Evolutionary conservation across 148 eudicot species (phyloP).

Genomic region (Hydrangea macrophylla): DNA sequence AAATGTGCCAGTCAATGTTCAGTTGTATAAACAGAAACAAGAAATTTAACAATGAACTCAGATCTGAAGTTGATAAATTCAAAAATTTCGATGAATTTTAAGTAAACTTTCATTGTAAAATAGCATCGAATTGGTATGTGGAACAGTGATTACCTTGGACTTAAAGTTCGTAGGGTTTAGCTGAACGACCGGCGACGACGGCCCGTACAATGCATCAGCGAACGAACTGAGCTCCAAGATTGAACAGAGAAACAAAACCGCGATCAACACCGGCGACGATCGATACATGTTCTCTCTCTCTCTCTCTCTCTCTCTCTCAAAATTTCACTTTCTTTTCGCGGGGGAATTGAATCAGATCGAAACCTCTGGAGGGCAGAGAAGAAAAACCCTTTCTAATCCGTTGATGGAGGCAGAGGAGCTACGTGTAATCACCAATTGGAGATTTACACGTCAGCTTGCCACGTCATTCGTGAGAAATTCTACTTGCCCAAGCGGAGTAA

Average conservation of each 20-base stretch:
- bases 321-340: background rate
- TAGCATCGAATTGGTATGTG: background rate
- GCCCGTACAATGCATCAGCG: slow-evolving; percentile 58
- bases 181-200: slow-evolving; percentile 86
- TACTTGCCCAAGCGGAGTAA: background rate
- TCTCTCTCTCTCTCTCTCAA: slow-evolving; percentile 12
- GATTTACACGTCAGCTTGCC: slow-evolving; percentile 24
- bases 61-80: slow-evolving; percentile 1
- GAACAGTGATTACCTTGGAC: slow-evolving; percentile 55
- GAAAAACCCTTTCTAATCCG: slow-evolving; percentile 23
- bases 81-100: background rate
- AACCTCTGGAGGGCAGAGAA: slow-evolving; percentile 15
- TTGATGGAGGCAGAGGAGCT: slow-evolving; percentile 8
- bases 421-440: slow-evolving; percentile 47
- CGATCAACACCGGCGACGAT: slow-evolving; percentile 6
- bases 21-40: no score
- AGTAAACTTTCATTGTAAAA: no score
- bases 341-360: slow-evolving; percentile 8
- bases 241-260: slow-evolving; percentile 18
- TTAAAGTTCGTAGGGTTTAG: slow-evolving; percentile 76
- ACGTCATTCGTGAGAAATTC: slow-evolving; percentile 3
- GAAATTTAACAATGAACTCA: no score
- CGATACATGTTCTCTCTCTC: slow-evolving; percentile 15
- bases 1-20: no score
- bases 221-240: slow-evolving; percentile 15